phyloP scores from a whole-genome alignment of 2,329 filamentous ascomycete species.

The Colletotrichum gloeosporioides region DNA sequence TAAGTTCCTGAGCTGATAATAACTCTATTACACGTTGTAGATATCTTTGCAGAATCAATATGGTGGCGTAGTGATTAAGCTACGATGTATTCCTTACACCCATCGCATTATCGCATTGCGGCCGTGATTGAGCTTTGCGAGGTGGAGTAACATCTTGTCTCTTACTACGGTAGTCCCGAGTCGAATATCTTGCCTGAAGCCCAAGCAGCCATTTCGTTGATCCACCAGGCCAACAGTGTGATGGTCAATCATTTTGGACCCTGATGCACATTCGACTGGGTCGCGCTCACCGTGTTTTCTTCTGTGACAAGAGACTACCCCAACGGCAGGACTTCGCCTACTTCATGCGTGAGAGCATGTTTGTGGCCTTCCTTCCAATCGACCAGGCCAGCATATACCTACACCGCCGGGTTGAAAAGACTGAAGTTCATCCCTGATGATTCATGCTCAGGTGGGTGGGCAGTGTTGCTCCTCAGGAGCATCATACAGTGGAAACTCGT shows the following conservation, averaged over 20 bases:
- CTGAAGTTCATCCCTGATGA: neutral
- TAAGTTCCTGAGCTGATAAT: neutral
- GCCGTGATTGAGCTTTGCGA: neutral
- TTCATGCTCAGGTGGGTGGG: neutral
- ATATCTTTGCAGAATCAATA: neutral
- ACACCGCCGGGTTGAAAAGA: neutral
- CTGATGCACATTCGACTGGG: neutral
- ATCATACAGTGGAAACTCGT: neutral
- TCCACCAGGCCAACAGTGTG: neutral
- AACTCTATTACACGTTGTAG: neutral
- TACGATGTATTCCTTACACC: neutral
- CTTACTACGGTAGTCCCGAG: neutral
- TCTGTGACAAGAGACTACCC: neutral
- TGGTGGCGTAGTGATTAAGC: neutral
- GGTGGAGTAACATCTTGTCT: neutral
- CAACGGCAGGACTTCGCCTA: neutral
- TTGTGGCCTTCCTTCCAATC: neutral
- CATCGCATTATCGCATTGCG: neutral
- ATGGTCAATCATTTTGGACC: neutral
- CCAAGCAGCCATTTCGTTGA: neutral
- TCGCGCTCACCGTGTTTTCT: neutral
- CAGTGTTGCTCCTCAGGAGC: neutral
- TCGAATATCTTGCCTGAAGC: neutral
- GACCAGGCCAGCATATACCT: neutral
- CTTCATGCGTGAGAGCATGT: neutral